phyloP scores from a whole-genome alignment of 352 stramenopile genomes.

The Pythium brachiatum region DNA sequence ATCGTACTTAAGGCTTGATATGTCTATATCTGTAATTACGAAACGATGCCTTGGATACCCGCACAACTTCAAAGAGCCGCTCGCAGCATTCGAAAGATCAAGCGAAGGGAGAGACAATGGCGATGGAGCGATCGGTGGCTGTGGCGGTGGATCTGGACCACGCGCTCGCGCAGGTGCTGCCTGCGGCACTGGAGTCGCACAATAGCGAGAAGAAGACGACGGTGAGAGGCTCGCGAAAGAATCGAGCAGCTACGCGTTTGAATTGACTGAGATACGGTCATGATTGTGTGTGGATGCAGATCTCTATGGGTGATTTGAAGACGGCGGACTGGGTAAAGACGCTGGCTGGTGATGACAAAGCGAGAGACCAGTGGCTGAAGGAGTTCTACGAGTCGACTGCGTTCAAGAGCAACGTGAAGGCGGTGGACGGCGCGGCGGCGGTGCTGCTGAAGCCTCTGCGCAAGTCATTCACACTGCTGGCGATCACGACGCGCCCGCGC shows the following conservation, averaged over 20 bases:
- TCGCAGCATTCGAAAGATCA: background rate
- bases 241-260: background rate
- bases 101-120: slow-evolving; percentile 12
- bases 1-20: slow-evolving; percentile 2
- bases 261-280: background rate
- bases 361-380: slow-evolving; percentile 28
- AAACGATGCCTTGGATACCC: background rate
- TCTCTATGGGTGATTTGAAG: slow-evolving; percentile 29
- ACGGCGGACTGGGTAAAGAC: slow-evolving; percentile 33
- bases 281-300: slow-evolving; percentile 13
- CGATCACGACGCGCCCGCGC: slow-evolving; percentile 56
- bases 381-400: slow-evolving; percentile 54
- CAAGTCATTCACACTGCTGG: slow-evolving; percentile 61
- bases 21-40: slow-evolving; percentile 10
- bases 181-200: slow-evolving; percentile 51
- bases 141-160: slow-evolving; percentile 66
- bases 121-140: slow-evolving; percentile 38
- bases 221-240: slow-evolving; percentile 25
- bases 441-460: slow-evolving; percentile 64
- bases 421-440: slow-evolving; percentile 24
- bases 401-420: slow-evolving; percentile 38
- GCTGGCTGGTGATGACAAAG: slow-evolving; percentile 26
- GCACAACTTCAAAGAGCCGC: slow-evolving; percentile 18
- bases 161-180: slow-evolving; percentile 49
- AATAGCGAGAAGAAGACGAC: slow-evolving; percentile 35